phyloP scores from a whole-genome alignment of 768 basidiomycete species.

The Leucocoprinus birnbaumii region DNA sequence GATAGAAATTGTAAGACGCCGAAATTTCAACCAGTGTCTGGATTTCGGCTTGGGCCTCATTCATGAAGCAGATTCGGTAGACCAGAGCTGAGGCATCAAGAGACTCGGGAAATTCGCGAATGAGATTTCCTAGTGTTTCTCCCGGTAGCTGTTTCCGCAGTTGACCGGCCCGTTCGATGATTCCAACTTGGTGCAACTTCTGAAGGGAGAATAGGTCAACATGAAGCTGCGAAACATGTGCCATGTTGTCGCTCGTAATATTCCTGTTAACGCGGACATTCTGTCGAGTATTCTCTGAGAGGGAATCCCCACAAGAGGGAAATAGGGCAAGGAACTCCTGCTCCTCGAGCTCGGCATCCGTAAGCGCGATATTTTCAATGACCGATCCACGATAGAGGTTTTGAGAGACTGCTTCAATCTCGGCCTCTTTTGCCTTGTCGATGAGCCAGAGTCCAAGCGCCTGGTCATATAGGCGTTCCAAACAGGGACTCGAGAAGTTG shows the following conservation, averaged over 20 bases:
- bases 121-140: neutral
- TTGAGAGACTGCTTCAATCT: slow-evolving; percentile 58
- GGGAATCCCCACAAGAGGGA: slow-evolving; percentile 72
- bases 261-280: slow-evolving; percentile 18
- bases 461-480: slow-evolving; percentile 64
- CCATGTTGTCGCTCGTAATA: slow-evolving; percentile 31
- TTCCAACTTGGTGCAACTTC: neutral
- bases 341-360: slow-evolving; percentile 78
- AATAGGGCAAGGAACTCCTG: slow-evolving; percentile 83
- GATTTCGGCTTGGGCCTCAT: neutral
- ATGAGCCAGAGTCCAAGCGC: slow-evolving; percentile 80
- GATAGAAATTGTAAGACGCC: slow-evolving; percentile 66
- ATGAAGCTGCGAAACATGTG: slow-evolving; percentile 46
- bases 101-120: slow-evolving; percentile 27
- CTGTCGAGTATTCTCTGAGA: slow-evolving; percentile 29
- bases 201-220: slow-evolving; percentile 34
- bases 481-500: slow-evolving; percentile 4
- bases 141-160: neutral
- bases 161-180: neutral
- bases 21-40: slow-evolving; percentile 13
- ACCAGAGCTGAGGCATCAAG: slow-evolving; percentile 36
- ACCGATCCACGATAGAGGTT: slow-evolving; percentile 75
- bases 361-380: slow-evolving; percentile 47
- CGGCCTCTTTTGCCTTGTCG: slow-evolving; percentile 68
- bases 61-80: slow-evolving; percentile 6